Percentiles rank a stretch among this genome's conserved stretches.
These are phyloP conservation scores for Gloeopeniophorella convolvens DNA, from an alignment of 768 basidiomycete genomes.

Conservation along the genomic window DNA sequence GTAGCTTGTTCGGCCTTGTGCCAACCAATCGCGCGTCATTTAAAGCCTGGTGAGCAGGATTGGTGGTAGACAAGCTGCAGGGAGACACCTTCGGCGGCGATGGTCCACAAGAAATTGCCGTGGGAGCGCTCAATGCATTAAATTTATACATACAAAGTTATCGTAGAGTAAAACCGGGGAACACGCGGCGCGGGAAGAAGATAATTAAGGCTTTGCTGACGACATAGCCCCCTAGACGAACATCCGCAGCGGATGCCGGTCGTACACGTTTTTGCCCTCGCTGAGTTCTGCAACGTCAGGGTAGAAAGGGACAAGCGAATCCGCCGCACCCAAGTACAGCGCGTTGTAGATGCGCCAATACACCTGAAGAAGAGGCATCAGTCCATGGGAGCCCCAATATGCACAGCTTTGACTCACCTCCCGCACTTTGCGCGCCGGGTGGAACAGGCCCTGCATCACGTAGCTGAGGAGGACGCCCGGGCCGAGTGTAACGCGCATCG, in stretches of 20 bases:
- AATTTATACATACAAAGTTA: too few relatives aligned
- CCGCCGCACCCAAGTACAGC: conserved; percentile 82
- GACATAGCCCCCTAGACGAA: conserved; percentile 48
- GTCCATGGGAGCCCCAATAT: too few relatives aligned
- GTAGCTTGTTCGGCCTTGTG: too few relatives aligned
- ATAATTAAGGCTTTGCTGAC: neutral
- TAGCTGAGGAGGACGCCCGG: conserved; percentile 91
- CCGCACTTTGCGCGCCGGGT: conserved; percentile 93
- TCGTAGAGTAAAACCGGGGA: too few relatives aligned
- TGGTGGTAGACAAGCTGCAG: too few relatives aligned
- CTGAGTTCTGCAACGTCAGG: conserved; percentile 86
- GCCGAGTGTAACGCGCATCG: conserved; percentile 93
- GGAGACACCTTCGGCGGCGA: too few relatives aligned
- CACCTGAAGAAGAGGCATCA: conserved; percentile 31
- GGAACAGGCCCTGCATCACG: conserved; percentile 91
- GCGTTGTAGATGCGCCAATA: conserved; percentile 98
- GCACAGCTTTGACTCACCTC: too few relatives aligned
- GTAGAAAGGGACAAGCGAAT: conserved; percentile 93
- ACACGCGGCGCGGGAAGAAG: too few relatives aligned
- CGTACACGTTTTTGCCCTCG: conserved; percentile 84
- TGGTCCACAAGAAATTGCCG: too few relatives aligned
- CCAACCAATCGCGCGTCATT: too few relatives aligned
- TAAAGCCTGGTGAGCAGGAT: too few relatives aligned
- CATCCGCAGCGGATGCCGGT: conserved; percentile 76
- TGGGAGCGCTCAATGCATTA: too few relatives aligned